Conservation (phyloP, 2,329 filamentous ascomycete genomes). For the Thermomyces lanuginosus region DNA sequence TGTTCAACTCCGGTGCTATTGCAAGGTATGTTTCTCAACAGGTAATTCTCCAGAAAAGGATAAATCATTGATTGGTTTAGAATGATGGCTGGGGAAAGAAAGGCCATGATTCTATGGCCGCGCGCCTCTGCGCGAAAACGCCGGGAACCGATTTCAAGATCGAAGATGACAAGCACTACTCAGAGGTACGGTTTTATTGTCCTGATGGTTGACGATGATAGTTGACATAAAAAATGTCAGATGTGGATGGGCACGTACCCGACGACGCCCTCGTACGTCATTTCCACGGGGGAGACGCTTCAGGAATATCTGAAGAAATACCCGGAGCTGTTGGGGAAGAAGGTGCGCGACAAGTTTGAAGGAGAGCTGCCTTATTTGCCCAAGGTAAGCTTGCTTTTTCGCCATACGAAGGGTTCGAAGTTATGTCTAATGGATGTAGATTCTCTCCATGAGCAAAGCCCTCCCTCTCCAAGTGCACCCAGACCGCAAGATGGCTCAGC, state of each 20-base stretch:
- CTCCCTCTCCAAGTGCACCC: conserved; percentile 61
- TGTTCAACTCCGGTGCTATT: conserved; percentile 14
- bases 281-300: conserved; percentile 47
- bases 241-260: conserved; percentile 70
- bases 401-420: too few relatives aligned
- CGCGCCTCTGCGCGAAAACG: conserved; percentile 47
- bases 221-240: too few relatives aligned
- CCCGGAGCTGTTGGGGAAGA: conserved; percentile 46
- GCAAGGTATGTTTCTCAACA: conserved; percentile 8
- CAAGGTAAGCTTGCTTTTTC: conserved; percentile 35
- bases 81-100: conserved; percentile 57
- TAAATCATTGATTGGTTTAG: conserved; percentile 18
- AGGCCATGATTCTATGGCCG: conserved; percentile 49
- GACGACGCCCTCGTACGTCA: conserved; percentile 47
- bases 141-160: conserved; percentile 47
- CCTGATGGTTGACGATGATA: background rate
- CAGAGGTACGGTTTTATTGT: conserved; percentile 30
- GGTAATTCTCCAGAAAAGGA: background rate
- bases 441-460: conserved; percentile 59
- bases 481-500: conserved; percentile 48
- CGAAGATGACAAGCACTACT: conserved; percentile 47
- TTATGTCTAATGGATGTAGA: conserved; percentile 20
- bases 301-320: conserved; percentile 49
- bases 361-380: conserved; percentile 54
- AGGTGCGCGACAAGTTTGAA: conserved; percentile 45